Base-by-base conservation (phyloP, 768 basidiomycete species). In the Paxillus rubicundulus region DNA sequence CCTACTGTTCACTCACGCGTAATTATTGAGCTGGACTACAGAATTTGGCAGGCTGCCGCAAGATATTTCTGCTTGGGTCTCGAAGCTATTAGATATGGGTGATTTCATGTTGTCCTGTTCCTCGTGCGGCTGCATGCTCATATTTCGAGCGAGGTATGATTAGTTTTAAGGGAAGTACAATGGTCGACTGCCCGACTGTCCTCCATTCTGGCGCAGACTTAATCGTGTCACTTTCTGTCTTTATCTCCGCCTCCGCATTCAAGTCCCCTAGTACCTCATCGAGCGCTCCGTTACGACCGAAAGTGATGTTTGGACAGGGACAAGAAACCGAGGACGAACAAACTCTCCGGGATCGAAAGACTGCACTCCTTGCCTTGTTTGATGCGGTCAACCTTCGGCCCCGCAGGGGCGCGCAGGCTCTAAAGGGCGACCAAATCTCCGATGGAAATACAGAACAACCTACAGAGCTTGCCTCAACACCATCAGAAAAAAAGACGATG, bases 311-410 rank as follows among this genome's bases (percentile, higher is more conserved):
- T 65, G 81, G 83, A 55, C 89, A 92, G 64, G 88, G 89, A 2
- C 75, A 82, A 47, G 93, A 96, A 65, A 94, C 91, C 0, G 74
- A 75, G 5, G 82, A 85, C 53, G 93, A 97, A 70, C 84, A 83
- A 58, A 72, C 72, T n/a, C 77, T 97, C 45, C 78, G 92, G 38
- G 86, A 87, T 67, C 77, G 94, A 34, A 97, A 96, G 66, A 72
- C 75, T 36, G 82, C 92, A 1, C 74, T 96, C 33, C 70, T 86
- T 3, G 73, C 78, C 47, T 70, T 98, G 28, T 95, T 98, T 61
- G 79, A 89, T 47, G 75, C 78, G 28, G 73, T 93, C 45, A 82
- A 80, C 43, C 72, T 97, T 49, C 84, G 81, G 46, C 90, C 93
- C 7, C 71, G 77, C 61, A 67, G 75, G 59, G 74, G 79, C 56